Evolutionary conservation across 1,284 basidiomycete genomes (phyloP), one percentile per base, ranked within the genome.

Genomic region (Bondarzewia mesenterica): DNA sequence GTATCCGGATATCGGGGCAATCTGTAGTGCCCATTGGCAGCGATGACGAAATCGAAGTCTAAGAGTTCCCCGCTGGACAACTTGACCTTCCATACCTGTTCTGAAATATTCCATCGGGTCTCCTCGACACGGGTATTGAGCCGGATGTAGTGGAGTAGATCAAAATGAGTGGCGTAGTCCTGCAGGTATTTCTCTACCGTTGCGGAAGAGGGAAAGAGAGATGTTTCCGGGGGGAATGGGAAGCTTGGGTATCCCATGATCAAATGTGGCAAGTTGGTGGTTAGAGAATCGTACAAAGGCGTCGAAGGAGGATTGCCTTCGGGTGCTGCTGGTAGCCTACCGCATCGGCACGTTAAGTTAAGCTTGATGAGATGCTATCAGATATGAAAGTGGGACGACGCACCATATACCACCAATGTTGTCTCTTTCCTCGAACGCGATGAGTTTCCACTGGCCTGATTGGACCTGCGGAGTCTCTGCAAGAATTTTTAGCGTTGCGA

Each of bases 331-430:
- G 84, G 78, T 27, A 76, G 61, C 82, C 83, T 85, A 27, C 7
- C 10, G 29, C 29, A 32, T 2, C 15, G 29, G n/a, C n/a, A n/a
- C n/a, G n/a, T n/a, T n/a, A n/a, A n/a, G n/a, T n/a, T n/a, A n/a
- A 4, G 15, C 14, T 39, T 8, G n/a, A n/a, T n/a, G n/a, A n/a
- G n/a, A n/a, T n/a, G n/a, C n/a, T 32, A 32, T 32, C 12, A n/a
- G 29, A 12, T 32, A 32, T 32, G 5, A 32, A 32, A 10, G 29
- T 32, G 12, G 29, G n/a, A 12, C 7, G 26, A 56, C 72, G 46
- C 57, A 85, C 87, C 88, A 90, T 49, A 88, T 63, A 1, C 87
- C 87, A 12, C 88, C 87, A 8, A 87, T 65, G 44, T 75, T 72
- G 22, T 79, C 67, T 47, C 84, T 70, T 14, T 77, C 68, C 58